Base-by-base conservation (phyloP, 2,329 filamentous ascomycete species). In the Neopestalotiopsis sp. region DNA sequence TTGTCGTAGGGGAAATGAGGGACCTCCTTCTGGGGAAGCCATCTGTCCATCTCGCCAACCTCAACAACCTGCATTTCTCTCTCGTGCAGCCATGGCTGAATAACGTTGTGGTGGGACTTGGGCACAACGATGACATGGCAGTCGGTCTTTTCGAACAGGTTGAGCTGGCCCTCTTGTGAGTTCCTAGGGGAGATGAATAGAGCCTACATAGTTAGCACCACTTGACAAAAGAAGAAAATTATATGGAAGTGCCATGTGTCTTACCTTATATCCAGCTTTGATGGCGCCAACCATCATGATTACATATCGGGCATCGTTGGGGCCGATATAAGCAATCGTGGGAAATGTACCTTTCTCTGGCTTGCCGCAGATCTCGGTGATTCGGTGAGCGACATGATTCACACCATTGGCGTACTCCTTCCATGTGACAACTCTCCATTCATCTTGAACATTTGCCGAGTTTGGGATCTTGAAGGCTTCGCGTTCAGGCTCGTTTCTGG, bases 181-280 rank as follows among this genome's bases (percentile, higher is more conserved):
- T 86, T 86, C 2, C 84, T 80, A 0, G 82, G 79, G 20, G 83
- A 86, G 57, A 85, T 81, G 56, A 84, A 80, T 6, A 86, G 75
- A 3, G 81, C 78, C 78, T 82, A 17, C 13, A 24, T 64, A 42
- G 24, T 24, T 59, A 58, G 24, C 14, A 52, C n/a, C 9, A 9
- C 34, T 7, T 34, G 57, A 12, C 58, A 7, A 34, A n/a, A 49
- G n/a, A 52, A 30, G 17, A 14, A 32, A 32, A 14, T 28, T 28
- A 28, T 28, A 28, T n/a, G n/a, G 34, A 69, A 28, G 70, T 69
- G 13, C 68, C 56, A 10, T 73, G 28, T n/a, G 28, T n/a, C 77
- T 67, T 71, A 84, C 83, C 72, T 78, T 75, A 52, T 78, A 73
- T 24, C 77, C 77, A 1, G 75, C 74, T 64, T 78, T 78, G 20